Percentiles rank a stretch among this genome's conserved stretches.
phyloP scores from a whole-genome alignment of 192 early-diverging fungal species.

The Coemansia aciculifera region DNA sequence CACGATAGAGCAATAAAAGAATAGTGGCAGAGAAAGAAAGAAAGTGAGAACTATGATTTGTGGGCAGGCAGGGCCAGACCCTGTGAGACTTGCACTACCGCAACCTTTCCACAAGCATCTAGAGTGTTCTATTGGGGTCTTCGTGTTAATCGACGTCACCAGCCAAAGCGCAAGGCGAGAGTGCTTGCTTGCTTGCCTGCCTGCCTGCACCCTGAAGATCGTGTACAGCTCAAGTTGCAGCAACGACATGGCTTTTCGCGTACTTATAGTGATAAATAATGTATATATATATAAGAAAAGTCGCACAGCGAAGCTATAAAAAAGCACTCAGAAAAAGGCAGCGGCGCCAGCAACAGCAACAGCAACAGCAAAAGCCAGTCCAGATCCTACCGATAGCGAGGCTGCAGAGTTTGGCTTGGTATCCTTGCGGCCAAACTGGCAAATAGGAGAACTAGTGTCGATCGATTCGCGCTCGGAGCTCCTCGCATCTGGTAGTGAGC shows the following conservation, averaged over 20 bases:
- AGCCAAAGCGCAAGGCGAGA: not conserved
- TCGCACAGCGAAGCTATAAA: constrained; percentile 4
- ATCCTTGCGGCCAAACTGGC: constrained; percentile 26
- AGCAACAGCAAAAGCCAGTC: not conserved
- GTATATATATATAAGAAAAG: not conserved
- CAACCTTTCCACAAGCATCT: not conserved
- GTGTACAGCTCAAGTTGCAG: not conserved
- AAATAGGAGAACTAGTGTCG: constrained; percentile 29
- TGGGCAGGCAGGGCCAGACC: not conserved
- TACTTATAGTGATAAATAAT: not conserved
- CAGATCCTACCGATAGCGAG: constrained; percentile 13
- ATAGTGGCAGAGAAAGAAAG: not conserved
- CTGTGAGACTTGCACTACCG: not conserved
- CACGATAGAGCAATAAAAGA: not conserved
- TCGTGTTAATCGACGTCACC: not conserved
- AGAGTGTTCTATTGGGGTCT: not conserved
- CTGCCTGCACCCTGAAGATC: not conserved
- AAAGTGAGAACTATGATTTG: constrained; percentile 1
- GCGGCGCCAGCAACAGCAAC: not conserved
- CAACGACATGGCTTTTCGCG: not conserved
- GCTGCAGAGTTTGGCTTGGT: constrained; percentile 9
- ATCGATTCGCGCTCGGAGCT: constrained; percentile 2
- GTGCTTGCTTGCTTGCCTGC: too few species aligned
- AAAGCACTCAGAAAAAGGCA: not conserved
- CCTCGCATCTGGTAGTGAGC: constrained; percentile 1